phyloP scores from a whole-genome alignment of 2,329 filamentous ascomycete genomes.

The Dactylellina parvicollis region DNA sequence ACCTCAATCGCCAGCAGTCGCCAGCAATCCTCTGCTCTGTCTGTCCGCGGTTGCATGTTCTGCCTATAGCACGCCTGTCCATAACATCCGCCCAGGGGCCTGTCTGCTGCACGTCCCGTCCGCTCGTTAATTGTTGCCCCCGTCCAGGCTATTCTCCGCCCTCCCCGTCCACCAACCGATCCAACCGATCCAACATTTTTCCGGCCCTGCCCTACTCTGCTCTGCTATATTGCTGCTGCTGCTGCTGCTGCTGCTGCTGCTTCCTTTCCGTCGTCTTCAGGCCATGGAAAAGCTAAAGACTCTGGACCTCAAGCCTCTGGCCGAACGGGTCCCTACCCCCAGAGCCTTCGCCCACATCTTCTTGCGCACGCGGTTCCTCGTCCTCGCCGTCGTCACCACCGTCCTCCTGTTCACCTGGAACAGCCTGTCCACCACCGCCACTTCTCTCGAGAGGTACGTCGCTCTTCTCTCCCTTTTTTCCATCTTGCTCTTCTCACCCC shows the following conservation, averaged over 20 bases:
- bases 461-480: not conserved
- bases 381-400: slow-evolving; percentile 26
- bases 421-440: slow-evolving; percentile 29
- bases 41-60: not conserved
- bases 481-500: not conserved
- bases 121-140: slow-evolving; percentile 1
- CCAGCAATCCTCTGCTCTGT: not conserved
- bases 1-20: not conserved
- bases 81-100: not conserved
- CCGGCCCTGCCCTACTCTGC: too few species aligned
- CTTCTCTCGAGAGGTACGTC: slow-evolving; percentile 41
- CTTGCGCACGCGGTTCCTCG: slow-evolving; percentile 41
- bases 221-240: too few species aligned
- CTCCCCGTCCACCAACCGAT: not conserved
- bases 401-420: slow-evolving; percentile 43
- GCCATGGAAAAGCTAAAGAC: slow-evolving; percentile 40
- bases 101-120: slow-evolving; percentile 7
- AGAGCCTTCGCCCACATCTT: slow-evolving; percentile 39
- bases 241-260: not conserved
- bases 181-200: too few species aligned
- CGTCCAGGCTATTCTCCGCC: not conserved
- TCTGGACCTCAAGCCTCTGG: slow-evolving; percentile 40
- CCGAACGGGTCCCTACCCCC: slow-evolving; percentile 36
- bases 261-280: not conserved
- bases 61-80: not conserved